Base-by-base conservation (phyloP, 306 rosid genomes). In the Begonia masoniana region DNA sequence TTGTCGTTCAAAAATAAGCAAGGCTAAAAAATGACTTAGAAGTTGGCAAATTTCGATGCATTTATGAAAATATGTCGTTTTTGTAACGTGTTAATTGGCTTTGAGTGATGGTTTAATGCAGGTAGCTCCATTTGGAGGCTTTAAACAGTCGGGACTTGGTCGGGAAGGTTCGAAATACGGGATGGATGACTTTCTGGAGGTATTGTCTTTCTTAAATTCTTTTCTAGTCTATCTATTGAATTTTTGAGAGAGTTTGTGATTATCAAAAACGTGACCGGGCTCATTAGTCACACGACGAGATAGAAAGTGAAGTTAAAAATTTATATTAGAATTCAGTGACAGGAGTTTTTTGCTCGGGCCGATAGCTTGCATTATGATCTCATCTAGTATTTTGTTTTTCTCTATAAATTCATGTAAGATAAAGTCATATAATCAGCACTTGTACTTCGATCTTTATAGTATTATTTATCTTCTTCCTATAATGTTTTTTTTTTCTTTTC, bases 81-180 rank as follows among this genome's bases (percentile, higher is more conserved):
- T 31, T 31, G 39, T 31, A 31, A 31, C 3, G 39, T 31, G 39
- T 3, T 31, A 31, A 31, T 31, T 31, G 39, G 39, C 39, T 21
- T 1, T 0, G 39, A 31, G 39, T 65, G 62, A 19, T 57, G 54
- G 47, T 12, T 62, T 53, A 36, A 66, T 74, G 71, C 52, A 85
- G 97, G 94, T 91, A 75, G 99, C 94, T 68, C 99, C 99, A 39
- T 91, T 91, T 60, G 99, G 99, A 54, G 99, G 99, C 61, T 63
- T 81, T 58, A 91, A 86, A 69, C 92, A 91, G 70, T 91, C 99
- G 1, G 99, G 99, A 48, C 86, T 91, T 16, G 99, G 99, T 68
- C 80, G 99, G 59, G 99, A 91, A 71, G 99, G 99, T 63, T 91
- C 99, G 53, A 91, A 91, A 71, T 91, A 91, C 56, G 99, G 99